phyloP scores from a whole-genome alignment of 2,329 filamentous ascomycete species.

The Neonectria sp. region DNA sequence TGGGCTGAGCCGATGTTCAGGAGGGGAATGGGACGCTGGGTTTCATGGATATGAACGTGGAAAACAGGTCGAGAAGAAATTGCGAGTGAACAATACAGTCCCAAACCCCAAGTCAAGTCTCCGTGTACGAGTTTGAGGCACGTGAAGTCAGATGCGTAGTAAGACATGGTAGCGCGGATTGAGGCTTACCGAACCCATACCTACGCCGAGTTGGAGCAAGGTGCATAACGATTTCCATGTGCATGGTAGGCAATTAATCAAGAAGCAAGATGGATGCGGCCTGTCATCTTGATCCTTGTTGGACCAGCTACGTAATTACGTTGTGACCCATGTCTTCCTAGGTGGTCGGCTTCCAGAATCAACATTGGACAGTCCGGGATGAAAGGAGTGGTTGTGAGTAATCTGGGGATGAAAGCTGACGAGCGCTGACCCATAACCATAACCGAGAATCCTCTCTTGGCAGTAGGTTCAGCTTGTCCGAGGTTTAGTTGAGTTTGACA shows the following conservation, averaged over 20 bases:
- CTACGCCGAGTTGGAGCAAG: not conserved
- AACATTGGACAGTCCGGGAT: not conserved
- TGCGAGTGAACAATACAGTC: not conserved
- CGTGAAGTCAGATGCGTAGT: not conserved
- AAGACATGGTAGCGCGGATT: not conserved
- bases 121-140: not conserved
- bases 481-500: too few species aligned
- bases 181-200: not conserved
- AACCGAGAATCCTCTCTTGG: not conserved
- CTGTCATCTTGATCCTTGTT: slow-evolving; percentile 1
- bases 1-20: slow-evolving; percentile 47
- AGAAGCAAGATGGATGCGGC: too few species aligned
- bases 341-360: not conserved
- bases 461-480: not conserved
- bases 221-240: not conserved
- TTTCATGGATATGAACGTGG: not conserved
- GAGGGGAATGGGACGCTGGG: not conserved
- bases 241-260: not conserved
- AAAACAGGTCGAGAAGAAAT: not conserved
- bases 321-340: not conserved
- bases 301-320: too few species aligned
- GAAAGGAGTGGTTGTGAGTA: not conserved
- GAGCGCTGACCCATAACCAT: not conserved
- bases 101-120: not conserved
- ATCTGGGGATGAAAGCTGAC: not conserved